Evolutionary conservation across 768 basidiomycete species (phyloP), one percentile per base, ranked within the genome.

Genomic region (Lentinus brumalis): DNA sequence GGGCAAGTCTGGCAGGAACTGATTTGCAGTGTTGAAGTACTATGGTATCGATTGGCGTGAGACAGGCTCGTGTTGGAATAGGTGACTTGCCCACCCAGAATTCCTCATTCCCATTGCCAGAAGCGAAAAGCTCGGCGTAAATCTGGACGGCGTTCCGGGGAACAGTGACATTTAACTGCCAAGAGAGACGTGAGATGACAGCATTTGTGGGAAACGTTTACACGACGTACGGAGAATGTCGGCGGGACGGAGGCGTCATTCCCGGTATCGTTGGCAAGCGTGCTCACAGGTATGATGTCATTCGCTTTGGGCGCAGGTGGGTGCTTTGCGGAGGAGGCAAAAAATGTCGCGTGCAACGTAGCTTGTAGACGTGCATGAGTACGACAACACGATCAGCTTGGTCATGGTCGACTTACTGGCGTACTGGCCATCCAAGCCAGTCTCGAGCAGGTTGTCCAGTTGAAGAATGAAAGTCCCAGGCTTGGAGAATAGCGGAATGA

Each of bases 221-320:
- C 39, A n/a, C 9, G 9, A 57, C 77, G 50, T 67, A 91, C 89
- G 11, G 88, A 88, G 66, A 91, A 89, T 3, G 77, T 78, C 5
- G 90, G 89, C 30, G 91, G 91, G 2, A 92, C 87, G 39, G 87
- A 87, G 5, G 86, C 87, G n/a, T 86, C 83, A 60, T 86, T 82
- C n/a, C 86, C 87, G 10, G 85, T 86, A 56, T 80, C 75, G 58
- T 87, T 86, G 9, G 77, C 76, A 59, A 87, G 71, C 4, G 87
- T 89, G 1, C 87, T 86, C 12, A 93, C 78, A 0, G 91, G 88
- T 32, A 93, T 79, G 49, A 92, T 87, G 29, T 83, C 63, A 66
- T 88, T 81, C 11, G 90, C 82, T 60, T 82, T 79, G 53, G 79
- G 76, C 10, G 86, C 86, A 0, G 86, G 80, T 29, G 87, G 86